A percentile compares a stretch with the other conserved stretches of the same genome.
Evolutionary conservation across 371 early-diverging fungal genomes (phyloP).

Genomic region (Rhizopus microsporus): DNA sequence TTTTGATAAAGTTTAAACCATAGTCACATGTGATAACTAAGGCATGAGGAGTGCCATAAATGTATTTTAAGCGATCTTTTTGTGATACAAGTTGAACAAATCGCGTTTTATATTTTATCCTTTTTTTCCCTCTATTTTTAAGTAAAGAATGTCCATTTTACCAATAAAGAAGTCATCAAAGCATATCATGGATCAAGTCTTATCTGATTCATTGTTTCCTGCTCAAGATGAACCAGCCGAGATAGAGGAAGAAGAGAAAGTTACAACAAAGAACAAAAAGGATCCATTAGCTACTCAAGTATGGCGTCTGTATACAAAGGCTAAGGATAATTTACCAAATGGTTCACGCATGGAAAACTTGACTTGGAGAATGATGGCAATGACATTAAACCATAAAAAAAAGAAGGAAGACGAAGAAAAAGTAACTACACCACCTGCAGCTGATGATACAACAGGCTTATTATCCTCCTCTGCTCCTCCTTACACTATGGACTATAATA

Average conservation of each 20-base stretch:
- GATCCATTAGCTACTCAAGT: constrained; percentile 63
- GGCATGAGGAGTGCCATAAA: constrained; percentile 25
- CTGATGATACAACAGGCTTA: constrained; percentile 10
- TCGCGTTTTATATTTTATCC: constrained; percentile 5
- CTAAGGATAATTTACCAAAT: constrained; percentile 66
- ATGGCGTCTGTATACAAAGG: constrained; percentile 73
- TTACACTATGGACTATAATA: constrained; percentile 12
- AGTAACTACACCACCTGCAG: constrained; percentile 5
- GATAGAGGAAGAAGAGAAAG: not conserved
- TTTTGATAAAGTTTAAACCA: not conserved
- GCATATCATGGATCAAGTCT: constrained; percentile 20
- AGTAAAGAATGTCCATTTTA: constrained; percentile 17
- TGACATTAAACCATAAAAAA: constrained; percentile 56
- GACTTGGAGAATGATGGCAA: constrained; percentile 76
- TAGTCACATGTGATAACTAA: constrained; percentile 30
- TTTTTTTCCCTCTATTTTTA: constrained; percentile 5
- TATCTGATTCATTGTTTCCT: constrained; percentile 29
- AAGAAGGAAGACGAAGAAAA: constrained; percentile 16
- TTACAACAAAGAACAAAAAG: constrained; percentile 30
- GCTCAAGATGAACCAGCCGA: not conserved
- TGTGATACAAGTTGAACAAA: constrained; percentile 15
- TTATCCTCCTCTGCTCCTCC: constrained; percentile 38
- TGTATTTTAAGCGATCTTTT: constrained; percentile 13
- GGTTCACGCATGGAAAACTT: constrained; percentile 69
- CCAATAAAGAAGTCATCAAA: constrained; percentile 11